phyloP scores from a whole-genome alignment of 75 land plant species.

The Selaginella moellendorffii region DNA sequence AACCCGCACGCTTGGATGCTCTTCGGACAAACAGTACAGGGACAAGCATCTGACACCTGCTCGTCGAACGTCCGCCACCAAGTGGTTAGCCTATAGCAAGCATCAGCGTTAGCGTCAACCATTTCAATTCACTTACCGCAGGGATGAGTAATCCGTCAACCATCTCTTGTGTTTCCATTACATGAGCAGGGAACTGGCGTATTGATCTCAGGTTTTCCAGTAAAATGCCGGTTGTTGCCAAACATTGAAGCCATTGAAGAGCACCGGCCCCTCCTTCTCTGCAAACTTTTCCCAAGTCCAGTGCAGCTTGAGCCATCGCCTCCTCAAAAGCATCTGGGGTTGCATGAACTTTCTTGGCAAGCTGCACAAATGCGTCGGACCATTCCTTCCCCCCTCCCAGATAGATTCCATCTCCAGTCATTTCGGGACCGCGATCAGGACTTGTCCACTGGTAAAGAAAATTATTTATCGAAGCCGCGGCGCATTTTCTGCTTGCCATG shows the following conservation, averaged over 20 bases:
- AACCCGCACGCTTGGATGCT: conserved; percentile 40
- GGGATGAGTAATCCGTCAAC: conserved; percentile 63
- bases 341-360: conserved; percentile 67
- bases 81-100: conserved; percentile 58
- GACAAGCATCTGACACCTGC: conserved; percentile 62
- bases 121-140: too few relatives aligned
- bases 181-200: conserved; percentile 28
- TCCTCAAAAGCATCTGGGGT: conserved; percentile 72
- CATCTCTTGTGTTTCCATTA: conserved; percentile 54
- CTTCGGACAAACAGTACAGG: conserved; percentile 45
- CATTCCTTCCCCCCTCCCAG: conserved; percentile 82
- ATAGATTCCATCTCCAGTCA: conserved; percentile 77
- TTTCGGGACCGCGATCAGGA: not conserved
- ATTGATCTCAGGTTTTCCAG: conserved; percentile 51
- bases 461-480: conserved; percentile 41
- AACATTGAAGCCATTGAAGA: conserved; percentile 87
- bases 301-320: conserved; percentile 38
- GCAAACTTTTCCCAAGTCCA: conserved; percentile 64
- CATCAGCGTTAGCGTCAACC: too few relatives aligned
- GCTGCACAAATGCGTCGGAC: conserved; percentile 67
- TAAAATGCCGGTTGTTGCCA: conserved; percentile 59
- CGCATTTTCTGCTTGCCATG: conserved; percentile 56
- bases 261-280: conserved; percentile 76
- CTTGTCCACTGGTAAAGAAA: conserved; percentile 24
- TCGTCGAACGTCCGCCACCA: conserved; percentile 63